Conservation (phyloP, 164 flowering plant genomes). For the Piper longum region DNA sequence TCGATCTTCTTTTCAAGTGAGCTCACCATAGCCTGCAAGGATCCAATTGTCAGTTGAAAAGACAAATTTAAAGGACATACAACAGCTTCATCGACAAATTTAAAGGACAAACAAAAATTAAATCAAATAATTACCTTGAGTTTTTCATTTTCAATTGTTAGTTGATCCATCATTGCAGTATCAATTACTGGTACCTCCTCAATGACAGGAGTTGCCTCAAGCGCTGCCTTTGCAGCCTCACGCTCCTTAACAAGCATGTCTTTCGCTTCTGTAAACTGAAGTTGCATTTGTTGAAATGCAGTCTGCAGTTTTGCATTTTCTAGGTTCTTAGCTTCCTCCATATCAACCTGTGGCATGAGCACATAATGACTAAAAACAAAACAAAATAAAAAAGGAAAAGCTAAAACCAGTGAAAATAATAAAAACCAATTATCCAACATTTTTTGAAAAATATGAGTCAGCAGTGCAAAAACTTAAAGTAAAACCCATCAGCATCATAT, state of each 20-base stretch:
- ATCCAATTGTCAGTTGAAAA: not conserved
- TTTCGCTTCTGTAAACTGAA: constrained; percentile 71
- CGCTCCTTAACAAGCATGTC: constrained; percentile 53
- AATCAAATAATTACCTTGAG: constrained; percentile 13
- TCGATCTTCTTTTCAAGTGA: constrained; percentile 82
- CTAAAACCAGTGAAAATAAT: not conserved
- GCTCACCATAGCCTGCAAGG: constrained; percentile 16
- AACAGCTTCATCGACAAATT: no score
- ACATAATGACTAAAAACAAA: not conserved
- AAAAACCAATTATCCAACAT: no score
- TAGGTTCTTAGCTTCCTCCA: constrained; percentile 82
- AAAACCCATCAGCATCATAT: no score
- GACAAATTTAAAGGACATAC: no score
- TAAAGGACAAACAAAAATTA: not conserved
- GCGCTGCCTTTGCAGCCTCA: constrained; percentile 41
- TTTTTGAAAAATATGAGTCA: no score
- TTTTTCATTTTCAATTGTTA: constrained; percentile 66
- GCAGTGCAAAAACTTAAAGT: no score
- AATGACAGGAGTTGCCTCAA: constrained; percentile 36
- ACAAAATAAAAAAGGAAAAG: constrained; percentile 17
- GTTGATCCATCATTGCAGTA: constrained; percentile 45
- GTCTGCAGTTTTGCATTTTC: constrained; percentile 73
- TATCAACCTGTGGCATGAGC: constrained; percentile 37
- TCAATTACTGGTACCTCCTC: constrained; percentile 75
- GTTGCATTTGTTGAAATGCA: constrained; percentile 65